Evolutionary conservation across 2,329 filamentous ascomycete genomes (phyloP).

Genomic region (Trichoderma polysporum): DNA sequence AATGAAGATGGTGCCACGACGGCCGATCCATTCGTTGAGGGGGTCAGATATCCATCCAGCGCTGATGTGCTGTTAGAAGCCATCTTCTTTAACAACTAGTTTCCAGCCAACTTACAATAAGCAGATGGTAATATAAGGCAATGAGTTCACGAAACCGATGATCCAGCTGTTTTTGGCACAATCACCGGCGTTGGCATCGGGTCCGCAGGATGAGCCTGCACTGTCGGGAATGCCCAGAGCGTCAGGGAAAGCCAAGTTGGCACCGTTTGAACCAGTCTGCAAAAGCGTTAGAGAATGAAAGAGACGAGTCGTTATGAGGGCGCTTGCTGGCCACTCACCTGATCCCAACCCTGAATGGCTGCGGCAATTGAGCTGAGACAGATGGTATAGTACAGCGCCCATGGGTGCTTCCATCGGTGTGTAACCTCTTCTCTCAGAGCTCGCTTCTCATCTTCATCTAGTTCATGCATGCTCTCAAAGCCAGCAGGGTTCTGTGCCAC

Average conservation of each 20-base stretch:
- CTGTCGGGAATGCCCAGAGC: slow-evolving; percentile 44
- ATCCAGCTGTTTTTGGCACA: slow-evolving; percentile 55
- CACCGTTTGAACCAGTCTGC: slow-evolving; percentile 47
- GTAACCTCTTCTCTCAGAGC: slow-evolving; percentile 44
- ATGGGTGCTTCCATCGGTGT: slow-evolving; percentile 51
- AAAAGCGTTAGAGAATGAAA: neutral
- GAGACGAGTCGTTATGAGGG: neutral
- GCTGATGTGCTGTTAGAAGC: slow-evolving; percentile 30
- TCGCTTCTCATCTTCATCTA: slow-evolving; percentile 44
- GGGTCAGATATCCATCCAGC: slow-evolving; percentile 64
- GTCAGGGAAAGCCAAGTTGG: slow-evolving; percentile 46
- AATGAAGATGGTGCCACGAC: slow-evolving; percentile 64
- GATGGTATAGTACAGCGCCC: slow-evolving; percentile 47
- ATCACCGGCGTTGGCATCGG: slow-evolving; percentile 37
- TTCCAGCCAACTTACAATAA: slow-evolving; percentile 39
- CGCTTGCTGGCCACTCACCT: slow-evolving; percentile 30
- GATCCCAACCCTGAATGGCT: slow-evolving; percentile 51
- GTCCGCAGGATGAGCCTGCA: slow-evolving; percentile 32
- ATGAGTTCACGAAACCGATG: slow-evolving; percentile 59
- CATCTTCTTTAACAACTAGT: neutral
- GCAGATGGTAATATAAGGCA: slow-evolving; percentile 43
- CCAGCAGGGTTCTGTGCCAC: slow-evolving; percentile 42
- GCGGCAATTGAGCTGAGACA: slow-evolving; percentile 53
- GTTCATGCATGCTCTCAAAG: slow-evolving; percentile 48
- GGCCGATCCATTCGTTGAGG: slow-evolving; percentile 57